A percentile compares a stretch with the other conserved stretches of the same genome.
These are phyloP conservation scores for Tuber borchii DNA, from an alignment of 495 filamentous ascomycete genomes.

Conservation along the genomic window DNA sequence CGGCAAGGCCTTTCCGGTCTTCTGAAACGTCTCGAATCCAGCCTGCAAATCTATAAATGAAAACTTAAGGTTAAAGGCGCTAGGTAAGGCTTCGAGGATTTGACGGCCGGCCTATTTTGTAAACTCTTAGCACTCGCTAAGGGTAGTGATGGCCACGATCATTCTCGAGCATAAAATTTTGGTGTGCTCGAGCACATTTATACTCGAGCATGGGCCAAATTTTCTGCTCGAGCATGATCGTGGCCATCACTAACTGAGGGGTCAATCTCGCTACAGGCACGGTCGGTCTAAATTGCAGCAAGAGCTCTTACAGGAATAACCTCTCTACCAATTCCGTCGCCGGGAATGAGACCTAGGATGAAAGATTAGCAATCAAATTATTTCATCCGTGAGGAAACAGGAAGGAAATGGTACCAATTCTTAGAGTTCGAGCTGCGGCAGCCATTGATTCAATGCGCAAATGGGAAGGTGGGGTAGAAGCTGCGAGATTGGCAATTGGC, in stretches of 20 bases:
- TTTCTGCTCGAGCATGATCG: no score
- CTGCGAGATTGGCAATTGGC: background rate
- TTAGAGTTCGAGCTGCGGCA: conserved; percentile 51
- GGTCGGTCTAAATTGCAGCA: no score
- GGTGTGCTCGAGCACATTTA: no score
- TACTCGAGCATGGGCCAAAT: no score
- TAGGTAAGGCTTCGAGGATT: conserved; percentile 80
- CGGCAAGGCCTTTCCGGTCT: conserved; percentile 77
- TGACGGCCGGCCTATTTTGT: conserved; percentile 60
- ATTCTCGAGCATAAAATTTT: no score
- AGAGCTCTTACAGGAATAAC: conserved; percentile 63
- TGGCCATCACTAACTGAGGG: no score
- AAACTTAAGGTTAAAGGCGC: conserved; percentile 79
- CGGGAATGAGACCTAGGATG: conserved; percentile 80
- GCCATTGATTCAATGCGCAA: background rate
- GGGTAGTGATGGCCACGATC: no score
- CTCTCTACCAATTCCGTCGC: conserved; percentile 96
- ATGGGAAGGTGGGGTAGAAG: background rate
- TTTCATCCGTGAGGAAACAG: conserved; percentile 6
- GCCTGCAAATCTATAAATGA: conserved; percentile 86
- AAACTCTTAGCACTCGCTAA: conserved; percentile 38
- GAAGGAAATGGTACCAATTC: conserved; percentile 50
- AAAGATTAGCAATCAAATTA: conserved; percentile 4
- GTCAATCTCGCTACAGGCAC: no score
- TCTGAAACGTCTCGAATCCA: conserved; percentile 86